Percentiles rank a stretch among this genome's conserved stretches.
Conservation (phyloP, 2,329 filamentous ascomycete genomes). For the Stachybotrys chartarum region DNA sequence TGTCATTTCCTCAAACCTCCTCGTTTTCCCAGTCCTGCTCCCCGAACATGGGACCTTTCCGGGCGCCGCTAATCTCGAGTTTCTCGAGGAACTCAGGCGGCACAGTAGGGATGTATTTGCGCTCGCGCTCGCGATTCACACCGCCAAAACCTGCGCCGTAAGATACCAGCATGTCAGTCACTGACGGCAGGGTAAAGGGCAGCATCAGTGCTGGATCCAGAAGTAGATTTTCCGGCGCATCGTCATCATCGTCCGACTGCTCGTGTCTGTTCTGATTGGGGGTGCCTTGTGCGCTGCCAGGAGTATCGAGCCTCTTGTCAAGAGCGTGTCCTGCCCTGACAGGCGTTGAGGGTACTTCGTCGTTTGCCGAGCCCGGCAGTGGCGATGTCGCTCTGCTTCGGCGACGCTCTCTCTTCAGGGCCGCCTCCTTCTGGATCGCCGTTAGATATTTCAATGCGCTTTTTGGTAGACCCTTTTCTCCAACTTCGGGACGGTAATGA, state of each 20-base stretch:
- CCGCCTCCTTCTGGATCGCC: constrained; percentile 69
- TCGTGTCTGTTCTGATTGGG: constrained; percentile 23
- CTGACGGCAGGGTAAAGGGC: constrained; percentile 90
- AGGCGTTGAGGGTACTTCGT: constrained; percentile 38
- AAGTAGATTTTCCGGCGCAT: constrained; percentile 67
- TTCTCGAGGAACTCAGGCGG: constrained; percentile 89
- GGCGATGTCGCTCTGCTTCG: constrained; percentile 40
- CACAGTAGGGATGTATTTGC: constrained; percentile 93
- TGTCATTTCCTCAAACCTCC: constrained; percentile 33
- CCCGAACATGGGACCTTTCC: constrained; percentile 49
- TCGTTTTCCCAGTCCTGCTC: constrained; percentile 64
- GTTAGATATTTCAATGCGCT: constrained; percentile 81
- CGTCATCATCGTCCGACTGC: constrained; percentile 54
- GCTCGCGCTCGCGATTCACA: constrained; percentile 80
- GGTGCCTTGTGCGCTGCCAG: constrained; percentile 33
- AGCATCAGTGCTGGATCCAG: constrained; percentile 87
- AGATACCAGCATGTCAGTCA: constrained; percentile 93
- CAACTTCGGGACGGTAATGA: constrained; percentile 90
- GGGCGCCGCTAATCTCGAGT: constrained; percentile 58
- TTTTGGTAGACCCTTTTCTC: constrained; percentile 86
- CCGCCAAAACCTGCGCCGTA: constrained; percentile 95
- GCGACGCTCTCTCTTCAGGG: constrained; percentile 48
- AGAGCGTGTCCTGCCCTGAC: constrained; percentile 29
- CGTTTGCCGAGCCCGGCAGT: constrained; percentile 22
- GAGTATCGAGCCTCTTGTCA: constrained; percentile 35